Evolutionary conservation across 169 alveolate species (phyloP), one percentile per base, ranked within the genome.

Genomic region (Toxoplasma gondii): DNA sequence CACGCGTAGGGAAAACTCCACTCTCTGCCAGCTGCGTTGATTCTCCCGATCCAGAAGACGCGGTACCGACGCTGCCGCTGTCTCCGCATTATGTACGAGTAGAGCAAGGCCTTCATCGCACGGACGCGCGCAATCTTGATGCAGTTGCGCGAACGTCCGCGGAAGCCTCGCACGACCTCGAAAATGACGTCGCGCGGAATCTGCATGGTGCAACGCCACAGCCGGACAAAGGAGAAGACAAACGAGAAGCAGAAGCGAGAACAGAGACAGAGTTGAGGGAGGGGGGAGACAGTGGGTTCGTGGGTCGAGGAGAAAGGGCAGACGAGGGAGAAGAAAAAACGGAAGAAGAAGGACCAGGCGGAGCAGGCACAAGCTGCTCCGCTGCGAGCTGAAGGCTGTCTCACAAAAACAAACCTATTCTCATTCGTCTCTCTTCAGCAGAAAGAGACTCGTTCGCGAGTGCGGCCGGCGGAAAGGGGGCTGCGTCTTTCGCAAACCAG

Each of bases 11-110:
- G 92, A 45, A 95, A 29, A 41, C 54, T 67, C 91, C 92, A 95
- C 91, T 95, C 96, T 43, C 96, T 34, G 16, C 84, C 43, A 16
- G 96, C 96, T 0, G 95, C 92, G 83, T 95, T 95, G 82, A 92
- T 92, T 29, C 91, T 67, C n/a, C 70, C 45, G 1, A 95, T 92
- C 96, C 96, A 95, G n/a, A 44, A 58, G 41, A 69, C 87, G 17
- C 96, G 93, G 53, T 69, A 92, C 39, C 92, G 86, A 36, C 96
- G 38, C 78, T 74, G 45, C 43, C 95, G 87, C 90, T 94, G 88
- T 90, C 74, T 80, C 17, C 96, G 93, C 91, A 58, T 54, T 24
- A 91, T 12, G 58, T 82, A 91, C 53, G 88, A 41, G 44, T 81
- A 39, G 22, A 78, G 36, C 88, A 94, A 36, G 10, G 88, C 84